Base-by-base conservation (phyloP, 2,329 filamentous ascomycete species). In the Sarocladium strictum region DNA sequence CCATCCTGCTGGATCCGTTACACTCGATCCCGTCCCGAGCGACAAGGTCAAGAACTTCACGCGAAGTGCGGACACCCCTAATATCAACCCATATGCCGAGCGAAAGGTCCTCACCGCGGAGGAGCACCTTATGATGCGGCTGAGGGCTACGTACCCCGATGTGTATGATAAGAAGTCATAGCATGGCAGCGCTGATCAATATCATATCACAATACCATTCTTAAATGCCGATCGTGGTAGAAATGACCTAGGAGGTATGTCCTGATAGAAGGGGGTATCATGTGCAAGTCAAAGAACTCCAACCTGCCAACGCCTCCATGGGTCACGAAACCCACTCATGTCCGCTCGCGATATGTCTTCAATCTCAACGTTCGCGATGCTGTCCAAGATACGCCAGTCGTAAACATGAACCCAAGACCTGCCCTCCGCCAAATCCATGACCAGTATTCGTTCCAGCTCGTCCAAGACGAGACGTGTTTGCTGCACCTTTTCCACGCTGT, bases 61-160 rank as follows among this genome's bases (percentile, higher is more conserved):
- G 32, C 71, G 67, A 38, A 61, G 64, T 0, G 65, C 63, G 19
- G 65, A 62, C 23, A 58, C 61, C 10, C 56, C 62, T 0, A 66
- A 69, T 40, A 63, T 62, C 35, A 80, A 79, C 53, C 76, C 76
- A 1, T 76, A 78, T 61, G 74, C 75, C 1, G 74, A 77, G 60
- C 74, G 74, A 52, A 80, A 76, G 65, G 77, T 82, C 2, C 67
- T 87, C 64, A 87, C 83, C 1, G 84, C 84, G 1, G 75, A 79
- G 59, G 81, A 86, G 64, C 84, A 87, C 65, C 65, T 87, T 55
- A 73, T 78, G 59, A 83, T 82, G 74, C 73, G 84, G 54, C 67
- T 87, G 53, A 77, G 72, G 57, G 82, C 77, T 19, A 85, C 76
- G 9, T 87, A 87, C 63, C 63, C 77, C 9, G 70, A 75, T 21